Conservation (phyloP, 208 protist genomes). For the Novymonas esmeraldas region DNA sequence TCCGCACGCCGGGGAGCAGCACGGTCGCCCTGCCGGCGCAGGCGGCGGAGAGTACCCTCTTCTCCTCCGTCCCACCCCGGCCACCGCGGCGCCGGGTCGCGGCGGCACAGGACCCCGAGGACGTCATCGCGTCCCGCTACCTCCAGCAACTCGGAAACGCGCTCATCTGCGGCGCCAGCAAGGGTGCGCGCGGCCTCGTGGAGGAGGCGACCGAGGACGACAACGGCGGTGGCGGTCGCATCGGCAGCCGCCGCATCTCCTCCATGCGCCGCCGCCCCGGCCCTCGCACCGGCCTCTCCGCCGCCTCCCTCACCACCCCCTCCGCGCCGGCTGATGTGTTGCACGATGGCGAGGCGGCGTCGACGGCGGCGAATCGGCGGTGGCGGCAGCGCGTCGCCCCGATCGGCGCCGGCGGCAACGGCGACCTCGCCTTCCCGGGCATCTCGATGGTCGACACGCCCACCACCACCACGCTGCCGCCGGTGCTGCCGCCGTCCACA, state of each 20-base stretch:
- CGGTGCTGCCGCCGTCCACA: background rate
- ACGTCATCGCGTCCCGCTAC: constrained; percentile 24
- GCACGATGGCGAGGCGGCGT: constrained; percentile 1
- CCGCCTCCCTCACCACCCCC: background rate
- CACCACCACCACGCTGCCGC: background rate
- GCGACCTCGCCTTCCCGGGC: background rate
- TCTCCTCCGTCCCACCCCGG: background rate
- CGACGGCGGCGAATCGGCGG: constrained; percentile 1
- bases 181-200: background rate
- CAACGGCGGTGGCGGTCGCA: background rate
- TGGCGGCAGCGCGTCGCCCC: background rate
- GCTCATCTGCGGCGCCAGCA: constrained; percentile 12
- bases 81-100: background rate
- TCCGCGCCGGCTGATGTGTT: background rate
- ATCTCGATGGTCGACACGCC: background rate
- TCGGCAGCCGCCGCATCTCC: background rate
- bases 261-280: background rate
- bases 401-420: background rate
- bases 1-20: background rate
- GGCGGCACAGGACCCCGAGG: constrained; percentile 17
- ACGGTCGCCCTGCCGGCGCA: background rate
- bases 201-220: background rate
- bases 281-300: background rate
- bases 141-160: constrained; percentile 31
- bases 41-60: background rate